Base-by-base conservation (phyloP, 1,284 basidiomycete genomes). In the Leccinum brunneo-olivaceum region DNA sequence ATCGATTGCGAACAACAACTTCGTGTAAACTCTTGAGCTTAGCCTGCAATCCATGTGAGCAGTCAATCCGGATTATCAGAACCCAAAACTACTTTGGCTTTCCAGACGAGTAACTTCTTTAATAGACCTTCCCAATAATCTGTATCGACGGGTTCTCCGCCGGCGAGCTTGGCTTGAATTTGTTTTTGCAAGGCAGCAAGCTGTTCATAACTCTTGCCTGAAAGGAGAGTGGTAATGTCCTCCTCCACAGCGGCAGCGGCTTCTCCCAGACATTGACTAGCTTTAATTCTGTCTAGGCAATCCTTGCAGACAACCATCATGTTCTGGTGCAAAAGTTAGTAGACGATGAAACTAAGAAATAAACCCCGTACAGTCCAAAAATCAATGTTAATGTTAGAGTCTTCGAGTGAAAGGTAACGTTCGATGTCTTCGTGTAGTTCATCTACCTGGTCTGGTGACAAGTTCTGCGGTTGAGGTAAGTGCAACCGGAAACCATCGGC, bases 281-380 rank as follows among this genome's bases (percentile, higher is more conserved):
- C 68, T 53, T 75, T 76, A 43, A 94, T 77, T 42, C 79, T 76
- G 37, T 93, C 90, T n/a, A 98, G 67, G 36, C 85, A 81, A 63
- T 97, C 89, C 60, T 94, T 88, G 65, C 93, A 97, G 2, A 99
- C 84, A 8, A 96, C 87, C 77, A 95, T 87, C 90, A 98, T 95
- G 54, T 95, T 89, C 84, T 93, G 48, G 10, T 19, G 9, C 14
- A 34, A 19, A 23, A 40, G 44, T 48, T 36, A 58, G 50, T 34
- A 39, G 41, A 39, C 15, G 18, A 30, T 39, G 41, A 34, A 34
- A 6, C 36, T 24, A n/a, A 45, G 12, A 39, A 35, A 10, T 10
- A 29, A 39, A 42, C 44, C 14, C 20, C 86, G 55, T 61, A 91
- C 90, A 48, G 92, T 90, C 96, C 96, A 99, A 63, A 98, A 98